Evolutionary conservation across 768 basidiomycete genomes (phyloP).

Genomic region (Harrya chromipes): DNA sequence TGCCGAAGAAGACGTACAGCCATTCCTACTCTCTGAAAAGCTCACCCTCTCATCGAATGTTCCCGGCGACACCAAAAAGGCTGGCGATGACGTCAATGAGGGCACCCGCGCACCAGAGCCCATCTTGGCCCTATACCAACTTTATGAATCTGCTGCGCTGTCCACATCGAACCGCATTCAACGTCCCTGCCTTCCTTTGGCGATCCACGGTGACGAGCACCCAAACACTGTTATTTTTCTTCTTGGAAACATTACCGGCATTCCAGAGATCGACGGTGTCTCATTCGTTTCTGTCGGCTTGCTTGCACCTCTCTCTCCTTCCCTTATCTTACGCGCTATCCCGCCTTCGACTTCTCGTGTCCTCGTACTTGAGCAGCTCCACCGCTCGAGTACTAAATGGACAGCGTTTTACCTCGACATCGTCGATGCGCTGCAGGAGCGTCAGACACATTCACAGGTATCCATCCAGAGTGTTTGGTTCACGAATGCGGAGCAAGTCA

Average conservation of each 20-base stretch:
- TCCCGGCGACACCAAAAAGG: not conserved
- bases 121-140: slow-evolving; percentile 38
- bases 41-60: slow-evolving; percentile 23
- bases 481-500: slow-evolving; percentile 43
- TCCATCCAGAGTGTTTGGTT: slow-evolving; percentile 61
- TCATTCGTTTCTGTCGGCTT: slow-evolving; percentile 64
- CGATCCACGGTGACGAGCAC: slow-evolving; percentile 47
- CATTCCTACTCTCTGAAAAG: slow-evolving; percentile 55
- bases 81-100: not conserved
- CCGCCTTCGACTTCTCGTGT: slow-evolving; percentile 63
- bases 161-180: slow-evolving; percentile 62
- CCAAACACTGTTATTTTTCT: slow-evolving; percentile 69
- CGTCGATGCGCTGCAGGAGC: slow-evolving; percentile 65
- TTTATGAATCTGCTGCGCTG: slow-evolving; percentile 67
- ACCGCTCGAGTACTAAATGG: slow-evolving; percentile 79
- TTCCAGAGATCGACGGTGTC: slow-evolving; percentile 51
- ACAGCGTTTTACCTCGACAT: slow-evolving; percentile 84
- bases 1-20: slow-evolving; percentile 53
- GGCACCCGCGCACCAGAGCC: slow-evolving; percentile 9
- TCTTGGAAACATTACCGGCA: slow-evolving; percentile 52
- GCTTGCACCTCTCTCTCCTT: slow-evolving; percentile 62
- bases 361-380: slow-evolving; percentile 79
- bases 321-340: slow-evolving; percentile 54
- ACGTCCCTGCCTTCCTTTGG: slow-evolving; percentile 57
- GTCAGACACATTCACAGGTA: slow-evolving; percentile 46